These are phyloP conservation scores for Cyclocybe aegerita DNA, from an alignment of 768 basidiomycete genomes.

Conservation along the genomic window DNA sequence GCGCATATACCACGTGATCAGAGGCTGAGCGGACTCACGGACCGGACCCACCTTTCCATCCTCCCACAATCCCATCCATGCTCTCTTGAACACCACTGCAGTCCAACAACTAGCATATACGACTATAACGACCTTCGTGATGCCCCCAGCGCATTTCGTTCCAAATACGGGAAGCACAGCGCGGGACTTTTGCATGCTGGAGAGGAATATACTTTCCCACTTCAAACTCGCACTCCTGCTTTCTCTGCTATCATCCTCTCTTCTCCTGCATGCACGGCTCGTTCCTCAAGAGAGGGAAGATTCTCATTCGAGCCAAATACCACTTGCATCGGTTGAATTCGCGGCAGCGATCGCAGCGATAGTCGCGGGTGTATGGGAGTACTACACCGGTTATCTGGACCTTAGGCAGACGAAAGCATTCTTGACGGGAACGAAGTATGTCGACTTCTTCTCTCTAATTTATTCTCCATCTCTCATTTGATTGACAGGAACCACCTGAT, in stretches of 20 bases:
- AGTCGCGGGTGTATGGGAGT: conserved; percentile 65
- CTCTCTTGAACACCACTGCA: too few relatives aligned
- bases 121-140: conserved; percentile 8
- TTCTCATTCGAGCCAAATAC: conserved; percentile 29
- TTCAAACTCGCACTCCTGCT: conserved; percentile 65
- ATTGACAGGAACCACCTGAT: conserved; percentile 46
- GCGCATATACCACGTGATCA: conserved; percentile 30
- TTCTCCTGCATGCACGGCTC: conserved; percentile 61
- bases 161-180: conserved; percentile 58
- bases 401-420: conserved; percentile 60
- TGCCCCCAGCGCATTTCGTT: conserved; percentile 26
- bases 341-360: conserved; percentile 53
- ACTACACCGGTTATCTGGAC: conserved; percentile 56
- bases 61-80: too few relatives aligned
- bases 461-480: conserved; percentile 2
- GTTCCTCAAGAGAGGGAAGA: conserved; percentile 35
- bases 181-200: conserved; percentile 80
- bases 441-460: conserved; percentile 7
- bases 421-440: conserved; percentile 55
- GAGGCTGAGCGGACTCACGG: background rate
- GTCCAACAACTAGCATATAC: too few relatives aligned
- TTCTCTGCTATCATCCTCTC: conserved; percentile 60
- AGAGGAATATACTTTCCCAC: conserved; percentile 72
- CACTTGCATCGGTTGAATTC: conserved; percentile 54
- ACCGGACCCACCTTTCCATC: too few relatives aligned